Evolutionary conservation across 371 early-diverging fungal genomes (phyloP).

Genomic region (Catenaria anguillulae): DNA sequence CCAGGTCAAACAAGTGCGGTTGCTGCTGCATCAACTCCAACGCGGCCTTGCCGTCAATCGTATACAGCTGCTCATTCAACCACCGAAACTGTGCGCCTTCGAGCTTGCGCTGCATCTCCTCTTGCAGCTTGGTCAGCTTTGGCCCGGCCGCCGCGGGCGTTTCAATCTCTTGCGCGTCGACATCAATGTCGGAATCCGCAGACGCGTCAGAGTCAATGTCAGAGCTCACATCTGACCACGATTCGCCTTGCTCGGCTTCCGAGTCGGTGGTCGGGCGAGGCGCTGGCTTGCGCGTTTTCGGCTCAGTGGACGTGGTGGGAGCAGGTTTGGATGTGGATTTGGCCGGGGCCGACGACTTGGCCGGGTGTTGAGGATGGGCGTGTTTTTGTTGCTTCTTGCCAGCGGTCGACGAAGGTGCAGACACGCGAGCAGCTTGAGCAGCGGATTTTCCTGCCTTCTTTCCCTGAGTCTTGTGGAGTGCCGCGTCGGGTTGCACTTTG

Average conservation of each 20-base stretch:
- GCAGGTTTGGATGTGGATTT: too few species aligned
- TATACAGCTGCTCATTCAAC: slow-evolving; percentile 91
- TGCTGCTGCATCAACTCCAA: slow-evolving; percentile 60
- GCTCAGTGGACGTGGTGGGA: too few species aligned
- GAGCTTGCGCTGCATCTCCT: slow-evolving; percentile 68
- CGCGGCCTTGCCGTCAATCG: slow-evolving; percentile 57
- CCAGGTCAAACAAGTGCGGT: slow-evolving; percentile 78
- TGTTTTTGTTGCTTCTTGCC: not conserved
- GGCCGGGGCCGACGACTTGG: too few species aligned
- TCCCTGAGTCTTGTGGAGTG: not conserved
- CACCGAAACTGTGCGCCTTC: slow-evolving; percentile 81
- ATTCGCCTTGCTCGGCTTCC: too few species aligned
- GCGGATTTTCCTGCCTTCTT: not conserved
- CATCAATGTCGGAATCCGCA: not conserved
- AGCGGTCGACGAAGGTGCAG: not conserved
- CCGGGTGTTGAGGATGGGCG: too few species aligned
- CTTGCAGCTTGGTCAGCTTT: slow-evolving; percentile 50
- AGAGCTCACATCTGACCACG: too few species aligned
- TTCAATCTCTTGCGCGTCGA: not conserved
- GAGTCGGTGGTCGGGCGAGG: too few species aligned
- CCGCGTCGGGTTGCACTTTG: too few species aligned
- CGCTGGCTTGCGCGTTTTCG: too few species aligned
- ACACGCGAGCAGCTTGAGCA: not conserved
- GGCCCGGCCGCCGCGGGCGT: slow-evolving; percentile 3
- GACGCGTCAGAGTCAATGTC: not conserved